These are phyloP conservation scores for Skeletonema tropicum DNA, from an alignment of 108 stramenopile genomes.

Conservation along the genomic window DNA sequence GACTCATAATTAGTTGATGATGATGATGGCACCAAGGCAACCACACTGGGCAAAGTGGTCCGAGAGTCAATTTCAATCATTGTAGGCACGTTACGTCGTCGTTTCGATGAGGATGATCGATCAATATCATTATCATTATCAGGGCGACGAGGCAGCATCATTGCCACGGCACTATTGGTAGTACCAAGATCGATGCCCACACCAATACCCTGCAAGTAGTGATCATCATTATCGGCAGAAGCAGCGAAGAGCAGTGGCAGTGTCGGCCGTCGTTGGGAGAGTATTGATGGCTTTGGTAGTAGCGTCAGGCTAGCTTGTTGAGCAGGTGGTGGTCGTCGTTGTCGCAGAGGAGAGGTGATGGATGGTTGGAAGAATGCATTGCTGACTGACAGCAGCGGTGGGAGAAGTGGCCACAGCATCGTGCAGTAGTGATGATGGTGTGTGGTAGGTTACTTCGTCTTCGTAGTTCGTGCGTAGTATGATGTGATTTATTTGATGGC, in stretches of 20 bases:
- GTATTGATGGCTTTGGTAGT: slow-evolving; percentile 14
- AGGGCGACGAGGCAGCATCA: slow-evolving; percentile 59
- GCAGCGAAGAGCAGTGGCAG: background rate
- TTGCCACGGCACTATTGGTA: slow-evolving; percentile 89
- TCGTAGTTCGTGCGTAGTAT: too few species aligned
- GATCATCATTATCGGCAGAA: slow-evolving; percentile 1
- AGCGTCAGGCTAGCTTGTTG: too few species aligned
- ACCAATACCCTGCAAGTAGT: slow-evolving; percentile 67
- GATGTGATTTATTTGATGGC: too few species aligned
- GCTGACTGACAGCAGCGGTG: slow-evolving; percentile 4
- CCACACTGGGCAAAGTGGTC: slow-evolving; percentile 77
- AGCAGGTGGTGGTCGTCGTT: too few species aligned
- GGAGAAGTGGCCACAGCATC: background rate
- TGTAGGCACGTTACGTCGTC: slow-evolving; percentile 37
- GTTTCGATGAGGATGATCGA: background rate
- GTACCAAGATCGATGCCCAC: slow-evolving; percentile 95
- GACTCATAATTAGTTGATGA: background rate
- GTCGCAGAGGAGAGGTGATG: background rate
- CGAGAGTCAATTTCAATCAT: slow-evolving; percentile 64
- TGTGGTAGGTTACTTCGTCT: too few species aligned
- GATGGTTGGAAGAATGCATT: background rate
- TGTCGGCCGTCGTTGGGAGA: too few species aligned
- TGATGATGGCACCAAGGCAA: slow-evolving; percentile 30
- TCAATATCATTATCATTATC: slow-evolving; percentile 25
- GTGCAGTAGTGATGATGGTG: background rate